phyloP scores from a whole-genome alignment of 257 asterid species.

The Fraxinus americana region DNA sequence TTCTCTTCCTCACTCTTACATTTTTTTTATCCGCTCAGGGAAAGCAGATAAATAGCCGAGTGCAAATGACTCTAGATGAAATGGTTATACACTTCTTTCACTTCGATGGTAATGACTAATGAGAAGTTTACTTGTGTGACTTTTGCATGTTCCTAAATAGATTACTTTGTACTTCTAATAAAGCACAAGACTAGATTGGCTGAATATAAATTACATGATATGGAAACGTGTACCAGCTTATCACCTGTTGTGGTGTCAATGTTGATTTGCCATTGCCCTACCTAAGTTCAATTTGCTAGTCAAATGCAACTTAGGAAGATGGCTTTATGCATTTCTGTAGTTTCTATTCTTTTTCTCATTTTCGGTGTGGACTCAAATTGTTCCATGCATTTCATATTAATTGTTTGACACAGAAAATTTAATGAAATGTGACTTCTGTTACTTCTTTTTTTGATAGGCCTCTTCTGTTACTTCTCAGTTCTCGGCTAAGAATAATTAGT shows the following conservation, averaged over 20 bases:
- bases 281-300: neutral
- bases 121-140: slow-evolving; percentile 12
- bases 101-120: slow-evolving; percentile 72
- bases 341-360: neutral
- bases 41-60: slow-evolving; percentile 62
- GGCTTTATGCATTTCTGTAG: neutral
- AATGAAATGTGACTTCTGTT: neutral
- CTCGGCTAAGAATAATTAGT: neutral
- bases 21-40: slow-evolving; percentile 18
- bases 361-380: neutral
- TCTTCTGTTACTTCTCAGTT: neutral
- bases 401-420: neutral
- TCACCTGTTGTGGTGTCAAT: neutral
- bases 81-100: slow-evolving; percentile 80
- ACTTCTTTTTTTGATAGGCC: too few relatives aligned
- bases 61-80: slow-evolving; percentile 90
- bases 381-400: neutral
- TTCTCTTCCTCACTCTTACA: slow-evolving; percentile 21
- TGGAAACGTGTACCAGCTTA: neutral
- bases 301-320: neutral
- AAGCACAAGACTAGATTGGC: neutral
- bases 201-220: neutral
- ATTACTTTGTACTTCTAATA: neutral
- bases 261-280: neutral
- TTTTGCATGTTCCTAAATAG: slow-evolving; percentile 9